Percentiles rank a stretch among this genome's conserved stretches.
phyloP scores from a whole-genome alignment of 768 basidiomycete species.

The Kwoniella europaea region DNA sequence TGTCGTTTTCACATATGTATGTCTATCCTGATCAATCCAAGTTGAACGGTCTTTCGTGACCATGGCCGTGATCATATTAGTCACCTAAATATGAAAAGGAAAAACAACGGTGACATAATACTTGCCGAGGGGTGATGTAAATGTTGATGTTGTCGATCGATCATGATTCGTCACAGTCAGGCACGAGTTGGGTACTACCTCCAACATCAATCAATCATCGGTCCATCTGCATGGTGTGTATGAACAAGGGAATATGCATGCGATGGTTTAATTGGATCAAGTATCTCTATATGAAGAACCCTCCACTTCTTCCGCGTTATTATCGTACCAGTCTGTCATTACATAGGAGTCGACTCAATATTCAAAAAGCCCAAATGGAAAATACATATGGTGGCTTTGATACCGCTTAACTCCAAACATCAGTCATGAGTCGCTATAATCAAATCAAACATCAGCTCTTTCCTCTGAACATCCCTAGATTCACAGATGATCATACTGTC shows the following conservation, averaged over 20 bases:
- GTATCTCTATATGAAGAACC: not conserved
- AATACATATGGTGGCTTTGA: not conserved
- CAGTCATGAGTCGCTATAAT: conserved; percentile 39
- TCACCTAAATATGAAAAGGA: not conserved
- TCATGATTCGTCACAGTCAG: conserved; percentile 7
- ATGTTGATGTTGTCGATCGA: conserved; percentile 11
- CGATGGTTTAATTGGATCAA: not conserved
- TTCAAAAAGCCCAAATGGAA: not conserved
- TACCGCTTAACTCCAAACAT: conserved; percentile 40
- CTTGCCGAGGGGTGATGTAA: not conserved
- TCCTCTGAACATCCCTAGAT: too few relatives aligned
- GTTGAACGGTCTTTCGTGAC: not conserved
- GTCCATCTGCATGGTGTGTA: too few relatives aligned
- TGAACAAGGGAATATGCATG: conserved; percentile 12
- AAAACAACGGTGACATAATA: conserved; percentile 13
- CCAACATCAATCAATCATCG: not conserved
- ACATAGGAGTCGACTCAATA: too few relatives aligned
- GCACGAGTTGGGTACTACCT: not conserved
- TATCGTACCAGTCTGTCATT: too few relatives aligned
- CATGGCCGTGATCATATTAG: not conserved
- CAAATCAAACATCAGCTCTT: too few relatives aligned
- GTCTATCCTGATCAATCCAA: too few relatives aligned
- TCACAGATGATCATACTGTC: conserved; percentile 17
- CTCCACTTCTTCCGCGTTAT: too few relatives aligned
- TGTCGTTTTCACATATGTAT: too few relatives aligned